These are phyloP conservation scores for Sequoia sempervirens DNA, from an alignment of 75 land plant species.

Conservation along the genomic window DNA sequence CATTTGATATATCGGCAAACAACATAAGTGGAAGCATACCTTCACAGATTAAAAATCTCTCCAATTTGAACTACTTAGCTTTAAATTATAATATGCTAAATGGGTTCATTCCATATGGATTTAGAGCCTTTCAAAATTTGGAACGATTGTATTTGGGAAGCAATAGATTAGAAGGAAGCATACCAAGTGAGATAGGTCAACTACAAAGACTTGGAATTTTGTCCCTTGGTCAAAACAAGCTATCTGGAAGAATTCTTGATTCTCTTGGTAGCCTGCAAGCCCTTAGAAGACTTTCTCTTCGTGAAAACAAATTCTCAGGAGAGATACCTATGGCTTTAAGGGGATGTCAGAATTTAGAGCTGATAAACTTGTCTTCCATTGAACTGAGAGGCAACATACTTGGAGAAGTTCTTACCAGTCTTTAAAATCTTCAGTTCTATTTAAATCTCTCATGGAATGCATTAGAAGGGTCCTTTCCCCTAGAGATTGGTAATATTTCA, in stretches of 20 bases:
- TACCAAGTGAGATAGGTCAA: too few relatives aligned
- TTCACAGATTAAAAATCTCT: too few relatives aligned
- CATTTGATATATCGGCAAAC: neutral
- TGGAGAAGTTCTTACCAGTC: too few relatives aligned
- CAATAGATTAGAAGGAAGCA: too few relatives aligned
- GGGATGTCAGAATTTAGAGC: too few relatives aligned
- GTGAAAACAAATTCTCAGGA: neutral
- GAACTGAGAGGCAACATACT: too few relatives aligned
- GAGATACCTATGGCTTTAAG: too few relatives aligned
- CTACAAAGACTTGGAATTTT: too few relatives aligned
- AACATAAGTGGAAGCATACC: too few relatives aligned
- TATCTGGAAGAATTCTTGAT: neutral
- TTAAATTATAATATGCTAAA: neutral
- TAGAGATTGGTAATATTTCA: slow-evolving; percentile 1
- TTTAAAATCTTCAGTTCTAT: too few relatives aligned
- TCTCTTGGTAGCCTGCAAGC: neutral
- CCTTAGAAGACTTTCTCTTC: neutral
- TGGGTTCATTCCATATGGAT: too few relatives aligned
- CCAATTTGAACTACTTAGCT: neutral
- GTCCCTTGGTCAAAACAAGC: too few relatives aligned
- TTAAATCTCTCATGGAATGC: neutral
- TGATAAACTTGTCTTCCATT: neutral
- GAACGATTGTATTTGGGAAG: neutral
- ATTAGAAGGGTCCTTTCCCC: neutral
- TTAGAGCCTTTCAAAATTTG: neutral